Base-by-base conservation (phyloP, 768 basidiomycete genomes). In the Lentinus brumalis region DNA sequence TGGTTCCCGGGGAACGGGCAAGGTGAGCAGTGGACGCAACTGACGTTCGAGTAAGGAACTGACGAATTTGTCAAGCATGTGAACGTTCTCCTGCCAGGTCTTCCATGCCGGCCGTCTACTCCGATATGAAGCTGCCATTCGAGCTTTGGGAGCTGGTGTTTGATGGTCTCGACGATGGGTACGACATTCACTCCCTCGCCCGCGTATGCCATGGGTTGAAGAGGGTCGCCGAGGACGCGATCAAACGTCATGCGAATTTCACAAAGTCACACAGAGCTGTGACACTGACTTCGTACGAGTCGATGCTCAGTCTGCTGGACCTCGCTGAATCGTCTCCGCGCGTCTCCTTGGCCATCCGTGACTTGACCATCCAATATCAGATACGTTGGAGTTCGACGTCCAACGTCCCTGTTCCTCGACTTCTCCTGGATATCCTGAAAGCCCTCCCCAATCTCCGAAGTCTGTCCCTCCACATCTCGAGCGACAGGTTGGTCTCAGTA, bases 131-230 rank as follows among this genome's bases (percentile, higher is more conserved):
- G 32, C 52, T 53, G 10, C 52, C 52, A 11, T 53, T 40, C 21
- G 52, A 53, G 38, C 15, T 53, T 16, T 53, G 52, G 52, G 21
- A n/a, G 10, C 8, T 40, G 8, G 52, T 53, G 18, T 53, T 21
- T 38, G 21, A 26, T n/a, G 4, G 26, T 18, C 39, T 53, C 5
- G 38, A 39, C 4, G 52, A 53, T 18, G 52, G 52, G 14, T 53
- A 53, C 39, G 52, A 53, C 52, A 53, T 53, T 10, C 52, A 53
- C 21, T 35, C 52, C 18, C 52, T 53, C n/a, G 52, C 52, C 5
- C 38, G 35, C 31, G 52, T 41, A 7, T 53, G 52, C 52, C 15
- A 38, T 2, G 52, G 52, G 3, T n/a, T 53, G 11, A 35, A 15
- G 16, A 29, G 14, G 12, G 39, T 26, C 38, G 52, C 52, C 2